phyloP scores from a whole-genome alignment of 768 basidiomycete species.

The Calocybe cyanea region DNA sequence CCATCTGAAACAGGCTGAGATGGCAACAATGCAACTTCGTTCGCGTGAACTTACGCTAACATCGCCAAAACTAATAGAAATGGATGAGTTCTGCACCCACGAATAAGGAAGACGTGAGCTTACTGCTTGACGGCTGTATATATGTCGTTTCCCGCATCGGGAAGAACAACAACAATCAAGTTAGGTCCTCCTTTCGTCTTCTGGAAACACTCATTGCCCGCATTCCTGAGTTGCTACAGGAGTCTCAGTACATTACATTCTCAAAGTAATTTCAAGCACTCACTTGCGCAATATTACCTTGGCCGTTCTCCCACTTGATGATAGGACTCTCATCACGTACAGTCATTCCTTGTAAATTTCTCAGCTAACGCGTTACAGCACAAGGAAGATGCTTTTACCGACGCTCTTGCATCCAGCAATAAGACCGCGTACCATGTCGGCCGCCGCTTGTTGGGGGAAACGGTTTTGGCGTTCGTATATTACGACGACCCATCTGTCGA shows the following conservation, averaged over 20 bases:
- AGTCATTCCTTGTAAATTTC: constrained; percentile 46
- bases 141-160: constrained; percentile 64
- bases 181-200: constrained; percentile 40
- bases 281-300: constrained; percentile 45
- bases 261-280: constrained; percentile 10
- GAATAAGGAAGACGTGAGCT: constrained; percentile 17
- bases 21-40: background rate
- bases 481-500: constrained; percentile 61
- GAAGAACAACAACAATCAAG: constrained; percentile 67
- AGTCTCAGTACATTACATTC: background rate
- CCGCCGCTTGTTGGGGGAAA: constrained; percentile 40
- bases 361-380: constrained; percentile 35
- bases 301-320: constrained; percentile 53
- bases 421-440: constrained; percentile 53
- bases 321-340: constrained; percentile 44
- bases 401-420: constrained; percentile 44
- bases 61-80: constrained; percentile 53
- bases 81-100: background rate
- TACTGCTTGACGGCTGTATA: constrained; percentile 80
- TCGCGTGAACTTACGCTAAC: constrained; percentile 19
- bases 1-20: constrained; percentile 41
- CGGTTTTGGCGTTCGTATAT: constrained; percentile 55
- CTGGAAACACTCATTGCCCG: constrained; percentile 42
- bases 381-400: constrained; percentile 45
- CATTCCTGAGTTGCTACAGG: constrained; percentile 41